Base-by-base conservation (phyloP, 1,284 basidiomycete species). In the Microbotryum saponariae region DNA sequence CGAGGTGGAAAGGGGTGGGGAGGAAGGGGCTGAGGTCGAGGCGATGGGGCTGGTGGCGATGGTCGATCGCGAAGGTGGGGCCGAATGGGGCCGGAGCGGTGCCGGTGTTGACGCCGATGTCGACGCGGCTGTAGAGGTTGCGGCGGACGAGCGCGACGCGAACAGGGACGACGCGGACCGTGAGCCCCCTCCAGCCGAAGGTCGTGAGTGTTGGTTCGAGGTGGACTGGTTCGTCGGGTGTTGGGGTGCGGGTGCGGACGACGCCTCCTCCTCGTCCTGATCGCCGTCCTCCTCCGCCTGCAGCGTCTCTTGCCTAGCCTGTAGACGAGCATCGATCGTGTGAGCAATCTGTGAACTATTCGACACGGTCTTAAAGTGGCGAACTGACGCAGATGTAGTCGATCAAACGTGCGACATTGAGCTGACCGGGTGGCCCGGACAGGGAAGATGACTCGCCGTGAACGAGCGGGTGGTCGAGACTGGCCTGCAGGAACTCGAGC, bases 401-500 rank as follows among this genome's bases (percentile, higher is more conserved):
- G 59, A 69, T 66, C 54, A 69, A 46, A n/a, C 65, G 54, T 3
- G 58, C 63, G 8, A 58, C 58, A 47, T 60, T 61, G n/a, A 64
- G 52, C 14, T 45, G 49, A 8, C 55, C 49, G 4, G 58, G 44
- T 18, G 50, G 51, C 37, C 31, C 31, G 47, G 52, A 23, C 14
- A 31, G 49, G 25, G 23, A 56, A 12, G 4, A 56, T 37, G 29
- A 16, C 42, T 14, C 58, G 46, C 16, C 50, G 56, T 21, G 48
- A n/a, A 21, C 49, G 10, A 46, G n/a, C 4, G 57, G 67, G 51
- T 66, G 62, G 47, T 69, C 67, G 33, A 69, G 61, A 27, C 61
- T 54, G 6, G 67, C 59, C 51, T 68, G 67, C 20, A 69, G 31
- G 55, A 66, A 67, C 58, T 69, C 65, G 59, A 69, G 67, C 6